Conservation (phyloP, 2,329 filamentous ascomycete genomes). For the Fusarium continuum region DNA sequence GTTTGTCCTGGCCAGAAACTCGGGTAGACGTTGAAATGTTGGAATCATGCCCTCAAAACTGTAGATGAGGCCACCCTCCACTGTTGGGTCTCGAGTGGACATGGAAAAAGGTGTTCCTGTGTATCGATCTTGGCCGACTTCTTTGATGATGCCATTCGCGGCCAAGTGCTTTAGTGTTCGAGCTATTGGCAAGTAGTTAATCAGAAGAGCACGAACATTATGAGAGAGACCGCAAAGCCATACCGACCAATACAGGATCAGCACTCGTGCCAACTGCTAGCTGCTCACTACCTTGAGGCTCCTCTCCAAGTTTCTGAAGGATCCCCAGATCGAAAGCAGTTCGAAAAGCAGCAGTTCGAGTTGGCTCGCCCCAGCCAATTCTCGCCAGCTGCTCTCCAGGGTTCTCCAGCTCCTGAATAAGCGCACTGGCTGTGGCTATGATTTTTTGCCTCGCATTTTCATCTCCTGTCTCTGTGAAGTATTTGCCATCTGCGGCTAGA, state of each 20-base stretch:
- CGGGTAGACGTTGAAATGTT: slow-evolving; percentile 44
- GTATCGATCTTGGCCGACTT: slow-evolving; percentile 13
- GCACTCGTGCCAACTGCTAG: slow-evolving; percentile 16
- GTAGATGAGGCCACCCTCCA: slow-evolving; percentile 22
- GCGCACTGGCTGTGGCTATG: slow-evolving; percentile 7
- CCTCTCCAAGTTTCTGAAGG: slow-evolving; percentile 19
- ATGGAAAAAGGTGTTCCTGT: slow-evolving; percentile 2
- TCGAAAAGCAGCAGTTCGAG: slow-evolving; percentile 23
- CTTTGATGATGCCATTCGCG: slow-evolving; percentile 15
- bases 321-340: slow-evolving; percentile 29
- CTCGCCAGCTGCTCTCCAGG: slow-evolving; percentile 24
- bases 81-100: slow-evolving; percentile 22
- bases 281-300: slow-evolving; percentile 7
- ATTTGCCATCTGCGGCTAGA: slow-evolving; percentile 12
- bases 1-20: slow-evolving; percentile 46
- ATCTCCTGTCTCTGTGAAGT: slow-evolving; percentile 5
- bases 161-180: slow-evolving; percentile 17
- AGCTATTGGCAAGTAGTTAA: not conserved
- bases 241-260: slow-evolving; percentile 14
- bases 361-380: slow-evolving; percentile 29
- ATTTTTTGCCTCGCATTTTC: slow-evolving; percentile 7
- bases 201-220: not conserved
- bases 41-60: slow-evolving; percentile 31
- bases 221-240: not conserved
- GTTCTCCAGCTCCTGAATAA: slow-evolving; percentile 25